Percentiles rank a stretch among this genome's conserved stretches.
phyloP scores from a whole-genome alignment of 2,329 filamentous ascomycete species.

The Aureobasidium sp. region DNA sequence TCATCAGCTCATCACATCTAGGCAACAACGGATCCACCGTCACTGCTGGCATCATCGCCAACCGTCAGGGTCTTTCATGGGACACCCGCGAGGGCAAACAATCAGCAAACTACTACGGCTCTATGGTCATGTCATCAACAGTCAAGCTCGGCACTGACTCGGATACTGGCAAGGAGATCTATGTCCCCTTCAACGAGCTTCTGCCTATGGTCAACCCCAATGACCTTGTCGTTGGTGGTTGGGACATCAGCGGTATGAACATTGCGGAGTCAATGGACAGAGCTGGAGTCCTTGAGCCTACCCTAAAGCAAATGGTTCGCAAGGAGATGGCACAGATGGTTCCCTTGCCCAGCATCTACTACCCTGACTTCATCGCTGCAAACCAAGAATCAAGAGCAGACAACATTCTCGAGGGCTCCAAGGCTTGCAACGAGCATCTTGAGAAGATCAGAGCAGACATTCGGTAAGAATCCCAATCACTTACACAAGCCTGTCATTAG shows the following conservation, averaged over 20 bases:
- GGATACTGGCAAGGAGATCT: constrained; percentile 78
- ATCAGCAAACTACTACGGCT: constrained; percentile 94
- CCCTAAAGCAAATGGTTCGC: constrained; percentile 76
- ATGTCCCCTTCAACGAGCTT: constrained; percentile 90
- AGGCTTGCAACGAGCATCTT: constrained; percentile 79
- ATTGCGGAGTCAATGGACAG: constrained; percentile 90
- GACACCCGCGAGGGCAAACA: constrained; percentile 85
- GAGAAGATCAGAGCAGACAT: constrained; percentile 92
- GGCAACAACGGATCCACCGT: constrained; percentile 92
- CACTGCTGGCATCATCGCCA: constrained; percentile 93
- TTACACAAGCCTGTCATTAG: neutral
- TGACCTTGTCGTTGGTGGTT: constrained; percentile 88
- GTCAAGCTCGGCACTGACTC: constrained; percentile 89
- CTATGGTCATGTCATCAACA: constrained; percentile 92
- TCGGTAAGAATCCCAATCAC: constrained; percentile 40
- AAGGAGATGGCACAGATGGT: constrained; percentile 89
- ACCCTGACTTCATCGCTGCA: constrained; percentile 97
- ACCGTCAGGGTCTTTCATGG: constrained; percentile 78
- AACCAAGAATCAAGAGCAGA: constrained; percentile 97
- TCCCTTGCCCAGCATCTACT: constrained; percentile 92
- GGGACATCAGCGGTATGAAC: constrained; percentile 93
- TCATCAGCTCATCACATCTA: neutral
- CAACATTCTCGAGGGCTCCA: constrained; percentile 74
- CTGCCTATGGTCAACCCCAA: constrained; percentile 97
- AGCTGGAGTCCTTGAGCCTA: constrained; percentile 89